Evolutionary conservation across 2,329 filamentous ascomycete species (phyloP).

Genomic region (Pseudogymnoascus sp.): DNA sequence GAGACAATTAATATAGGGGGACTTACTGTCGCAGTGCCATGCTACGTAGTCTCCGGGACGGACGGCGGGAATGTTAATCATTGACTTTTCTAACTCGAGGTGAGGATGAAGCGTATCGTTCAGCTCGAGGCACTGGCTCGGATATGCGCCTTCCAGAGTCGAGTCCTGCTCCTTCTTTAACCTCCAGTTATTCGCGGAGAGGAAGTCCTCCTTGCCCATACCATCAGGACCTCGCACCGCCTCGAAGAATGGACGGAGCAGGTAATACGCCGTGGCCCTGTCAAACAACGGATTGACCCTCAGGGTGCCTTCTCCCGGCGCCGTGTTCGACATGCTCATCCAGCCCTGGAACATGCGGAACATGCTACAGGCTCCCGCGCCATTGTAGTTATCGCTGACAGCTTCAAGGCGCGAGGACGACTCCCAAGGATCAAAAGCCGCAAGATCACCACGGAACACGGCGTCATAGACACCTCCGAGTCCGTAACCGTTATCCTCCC

Average conservation of each 20-base stretch:
- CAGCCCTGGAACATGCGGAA: slow-evolving; percentile 89
- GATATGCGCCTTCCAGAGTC: slow-evolving; percentile 62
- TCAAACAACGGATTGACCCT: slow-evolving; percentile 72
- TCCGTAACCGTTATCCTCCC: slow-evolving; percentile 64
- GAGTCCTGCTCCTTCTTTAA: slow-evolving; percentile 46
- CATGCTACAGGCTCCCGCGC: slow-evolving; percentile 73
- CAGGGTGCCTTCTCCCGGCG: slow-evolving; percentile 69
- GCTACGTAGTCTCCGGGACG: slow-evolving; percentile 61
- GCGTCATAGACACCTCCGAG: slow-evolving; percentile 60
- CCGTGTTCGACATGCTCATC: slow-evolving; percentile 69
- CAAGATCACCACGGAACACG: slow-evolving; percentile 70
- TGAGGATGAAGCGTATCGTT: slow-evolving; percentile 55
- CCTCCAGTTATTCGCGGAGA: slow-evolving; percentile 53
- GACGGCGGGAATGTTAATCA: slow-evolving; percentile 58
- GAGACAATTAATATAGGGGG: neutral
- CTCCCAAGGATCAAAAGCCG: slow-evolving; percentile 77
- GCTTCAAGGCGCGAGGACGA: slow-evolving; percentile 59
- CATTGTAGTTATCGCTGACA: slow-evolving; percentile 68
- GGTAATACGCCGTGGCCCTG: slow-evolving; percentile 68
- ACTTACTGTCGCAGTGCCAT: slow-evolving; percentile 43
- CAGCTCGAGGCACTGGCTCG: slow-evolving; percentile 56
- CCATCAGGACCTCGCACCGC: slow-evolving; percentile 31
- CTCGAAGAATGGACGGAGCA: slow-evolving; percentile 78
- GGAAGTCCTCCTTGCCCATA: slow-evolving; percentile 33
- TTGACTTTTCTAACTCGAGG: slow-evolving; percentile 50